Evolutionary conservation across 2,329 filamentous ascomycete species (phyloP), one percentile per base, ranked within the genome.

Genomic region (Gyromitra esculenta): DNA sequence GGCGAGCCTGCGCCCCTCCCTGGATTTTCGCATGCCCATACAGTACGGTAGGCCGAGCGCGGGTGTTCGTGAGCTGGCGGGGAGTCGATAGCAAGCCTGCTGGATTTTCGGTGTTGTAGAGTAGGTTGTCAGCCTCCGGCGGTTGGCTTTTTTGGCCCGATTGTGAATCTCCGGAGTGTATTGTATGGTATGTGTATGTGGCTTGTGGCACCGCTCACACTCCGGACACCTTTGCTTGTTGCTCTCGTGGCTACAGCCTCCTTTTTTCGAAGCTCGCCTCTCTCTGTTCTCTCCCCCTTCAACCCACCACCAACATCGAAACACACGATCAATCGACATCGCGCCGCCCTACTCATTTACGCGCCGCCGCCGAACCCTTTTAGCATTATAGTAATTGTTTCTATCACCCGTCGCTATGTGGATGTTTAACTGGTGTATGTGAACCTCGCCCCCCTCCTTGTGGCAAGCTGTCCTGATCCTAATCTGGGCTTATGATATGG

Each of bases 351-450:
- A 70, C 57, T 62, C 25, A 68, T 35, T 25, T 70, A 66, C 66
- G 9, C 41, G 52, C 62, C 37, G 39, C 65, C 50, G 25, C 69
- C 57, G 18, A 57, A 64, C 37, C 35, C 31, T 57, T 56, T 52
- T 57, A 57, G 13, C 65, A 59, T n/a, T 52, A 63, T 45, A 35
- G 39, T 65, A 75, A 50, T 59, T 64, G 39, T 50, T 64, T 71
- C 18, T 39, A 69, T 41, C 35, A 37, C 45, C 45, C 11, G 41
- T 52, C 65, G 48, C 83, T 79, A 97, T 97, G 94, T 97, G 93
- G 93, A 92, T 97, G 84, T 86, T 97, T 84, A 94, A 95, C 89
- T 97, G 94, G 93, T 96, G 93, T 96, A 93, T 83, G 90, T 87
- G 80, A 54, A 56, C 43, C 48, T 39, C 59, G 56, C 50, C 64